Percentiles rank a stretch among this genome's conserved stretches.
phyloP scores from a whole-genome alignment of 257 asterid species.

The Prunella vulgaris region DNA sequence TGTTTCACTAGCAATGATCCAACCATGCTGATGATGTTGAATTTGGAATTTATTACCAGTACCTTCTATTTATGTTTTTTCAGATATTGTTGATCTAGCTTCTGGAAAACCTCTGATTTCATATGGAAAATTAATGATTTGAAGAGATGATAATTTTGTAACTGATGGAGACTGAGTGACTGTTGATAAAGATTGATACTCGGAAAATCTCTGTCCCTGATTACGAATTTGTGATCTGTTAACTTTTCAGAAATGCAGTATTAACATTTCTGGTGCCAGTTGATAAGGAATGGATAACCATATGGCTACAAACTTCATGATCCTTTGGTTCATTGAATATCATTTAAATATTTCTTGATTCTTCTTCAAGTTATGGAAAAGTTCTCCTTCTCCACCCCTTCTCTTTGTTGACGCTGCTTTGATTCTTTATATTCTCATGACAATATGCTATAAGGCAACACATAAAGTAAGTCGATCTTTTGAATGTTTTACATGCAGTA shows the following conservation, averaged over 20 bases:
- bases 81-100: not conserved
- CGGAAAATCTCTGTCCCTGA: not conserved
- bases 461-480: not conserved
- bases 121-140: not conserved
- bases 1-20: not conserved
- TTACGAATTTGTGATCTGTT: not conserved
- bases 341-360: not conserved
- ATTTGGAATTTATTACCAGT: not conserved
- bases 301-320: not conserved
- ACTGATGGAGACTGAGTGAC: not conserved
- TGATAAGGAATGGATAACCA: not conserved
- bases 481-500: conserved; percentile 38
- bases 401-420: not conserved
- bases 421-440: not conserved
- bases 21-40: not conserved
- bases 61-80: not conserved
- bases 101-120: not conserved
- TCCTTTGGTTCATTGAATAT: not conserved
- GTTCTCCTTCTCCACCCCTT: not conserved
- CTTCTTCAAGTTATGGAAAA: not conserved
- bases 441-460: not conserved
- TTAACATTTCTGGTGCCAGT: not conserved
- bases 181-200: not conserved
- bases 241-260: not conserved
- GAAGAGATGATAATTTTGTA: not conserved